Evolutionary conservation across 2,329 filamentous ascomycete genomes (phyloP).

Genomic region (Epichloe festucae): DNA sequence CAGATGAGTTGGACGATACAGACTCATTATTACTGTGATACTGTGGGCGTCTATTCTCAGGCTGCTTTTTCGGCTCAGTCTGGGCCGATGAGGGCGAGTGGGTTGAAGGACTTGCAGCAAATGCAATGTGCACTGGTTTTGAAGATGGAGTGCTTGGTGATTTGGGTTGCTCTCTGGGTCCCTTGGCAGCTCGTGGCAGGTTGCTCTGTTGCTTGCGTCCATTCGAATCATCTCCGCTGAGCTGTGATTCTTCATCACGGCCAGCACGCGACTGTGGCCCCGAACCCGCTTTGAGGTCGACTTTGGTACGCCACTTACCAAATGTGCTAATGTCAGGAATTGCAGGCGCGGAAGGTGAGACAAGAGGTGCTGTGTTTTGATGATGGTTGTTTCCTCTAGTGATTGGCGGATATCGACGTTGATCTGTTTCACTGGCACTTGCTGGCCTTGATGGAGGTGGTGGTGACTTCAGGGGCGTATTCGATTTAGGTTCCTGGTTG

Average conservation of each 20-base stretch:
- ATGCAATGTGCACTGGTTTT: conserved; percentile 1
- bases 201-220: background rate
- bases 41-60: background rate
- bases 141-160: background rate
- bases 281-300: conserved; percentile 12
- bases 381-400: conserved; percentile 18
- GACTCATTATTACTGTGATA: conserved; percentile 8
- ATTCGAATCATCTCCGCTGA: background rate
- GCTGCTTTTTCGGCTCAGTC: background rate
- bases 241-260: background rate
- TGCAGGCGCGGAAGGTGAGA: conserved; percentile 16
- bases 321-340: conserved; percentile 21
- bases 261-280: background rate
- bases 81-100: background rate
- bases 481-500: conserved; percentile 13
- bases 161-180: background rate
- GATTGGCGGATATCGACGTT: conserved; percentile 24
- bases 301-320: conserved; percentile 18
- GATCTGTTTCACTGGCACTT: conserved; percentile 12
- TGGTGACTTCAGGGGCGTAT: conserved; percentile 16
- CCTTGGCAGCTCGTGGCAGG: background rate
- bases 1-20: conserved; percentile 5
- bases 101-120: background rate
- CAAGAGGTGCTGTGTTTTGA: conserved; percentile 14
- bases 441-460: conserved; percentile 7